A percentile compares a stretch with the other conserved stretches of the same genome.
Evolutionary conservation across 441 rosid species (phyloP).

Genomic region (Populus tomentosa): DNA sequence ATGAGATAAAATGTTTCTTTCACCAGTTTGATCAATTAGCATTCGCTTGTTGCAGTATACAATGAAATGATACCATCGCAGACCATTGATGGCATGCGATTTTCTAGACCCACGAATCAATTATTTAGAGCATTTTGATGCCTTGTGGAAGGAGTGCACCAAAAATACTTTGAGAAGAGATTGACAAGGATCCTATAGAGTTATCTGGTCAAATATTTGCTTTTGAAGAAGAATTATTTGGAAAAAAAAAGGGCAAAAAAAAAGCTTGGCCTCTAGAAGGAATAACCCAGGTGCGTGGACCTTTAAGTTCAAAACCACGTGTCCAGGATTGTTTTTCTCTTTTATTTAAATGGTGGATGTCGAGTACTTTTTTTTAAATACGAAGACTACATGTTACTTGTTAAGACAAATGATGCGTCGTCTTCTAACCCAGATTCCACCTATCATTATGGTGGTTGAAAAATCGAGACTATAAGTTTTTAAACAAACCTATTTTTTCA

Average conservation of each 20-base stretch:
- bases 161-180: not conserved
- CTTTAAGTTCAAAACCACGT: no score
- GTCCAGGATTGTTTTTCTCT: rapidly evolving
- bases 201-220: not conserved
- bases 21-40: not conserved
- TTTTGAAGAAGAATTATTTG: not conserved
- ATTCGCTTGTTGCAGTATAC: not conserved
- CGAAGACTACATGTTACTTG: rapidly evolving
- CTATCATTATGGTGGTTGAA: no score
- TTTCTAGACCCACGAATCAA: not conserved
- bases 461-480: no score
- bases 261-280: no score
- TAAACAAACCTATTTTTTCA: no score
- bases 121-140: no score
- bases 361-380: no score
- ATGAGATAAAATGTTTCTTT: constrained; percentile 11
- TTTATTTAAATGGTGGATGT: no score
- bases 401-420: rapidly evolving
- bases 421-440: no score
- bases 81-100: not conserved
- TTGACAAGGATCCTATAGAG: not conserved
- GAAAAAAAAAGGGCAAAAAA: no score
- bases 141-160: not conserved
- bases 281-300: no score
- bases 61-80: not conserved